phyloP scores from a whole-genome alignment of 441 rosid genomes.

The Croton setiger region DNA sequence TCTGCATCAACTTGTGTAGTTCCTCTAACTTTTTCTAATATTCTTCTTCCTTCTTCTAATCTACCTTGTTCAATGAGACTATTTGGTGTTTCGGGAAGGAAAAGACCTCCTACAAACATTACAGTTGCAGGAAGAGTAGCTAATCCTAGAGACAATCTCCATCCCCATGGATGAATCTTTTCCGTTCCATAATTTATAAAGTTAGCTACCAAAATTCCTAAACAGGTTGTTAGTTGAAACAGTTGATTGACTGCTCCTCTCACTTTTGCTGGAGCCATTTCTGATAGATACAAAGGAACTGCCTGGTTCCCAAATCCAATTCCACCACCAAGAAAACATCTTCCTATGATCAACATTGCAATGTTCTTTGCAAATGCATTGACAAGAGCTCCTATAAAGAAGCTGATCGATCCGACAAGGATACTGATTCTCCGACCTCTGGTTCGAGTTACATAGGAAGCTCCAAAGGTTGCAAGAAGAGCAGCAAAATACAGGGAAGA shows the following conservation, averaged over 20 bases:
- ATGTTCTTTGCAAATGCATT: slow-evolving; percentile 72
- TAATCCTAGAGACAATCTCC: slow-evolving; percentile 82
- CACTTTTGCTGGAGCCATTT: slow-evolving; percentile 83
- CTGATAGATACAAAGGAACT: slow-evolving; percentile 78
- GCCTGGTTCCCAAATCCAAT: slow-evolving; percentile 95
- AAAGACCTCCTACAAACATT: slow-evolving; percentile 73
- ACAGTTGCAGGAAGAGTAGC: slow-evolving; percentile 67
- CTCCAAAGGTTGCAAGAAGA: slow-evolving; percentile 66
- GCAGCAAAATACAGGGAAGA: slow-evolving; percentile 84
- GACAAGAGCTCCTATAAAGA: slow-evolving; percentile 65
- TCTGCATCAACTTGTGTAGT: slow-evolving; percentile 70
- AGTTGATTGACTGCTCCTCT: slow-evolving; percentile 80
- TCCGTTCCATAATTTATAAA: slow-evolving; percentile 61
- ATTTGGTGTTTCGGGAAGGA: slow-evolving; percentile 82
- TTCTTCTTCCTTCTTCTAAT: slow-evolving; percentile 56
- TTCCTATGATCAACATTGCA: slow-evolving; percentile 59
- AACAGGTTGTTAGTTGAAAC: slow-evolving; percentile 77
- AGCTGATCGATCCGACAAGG: slow-evolving; percentile 61
- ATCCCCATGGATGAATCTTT: slow-evolving; percentile 85
- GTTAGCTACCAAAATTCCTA: slow-evolving; percentile 70
- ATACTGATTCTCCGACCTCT: slow-evolving; percentile 68
- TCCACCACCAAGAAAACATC: slow-evolving; percentile 68
- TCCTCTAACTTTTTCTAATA: slow-evolving; percentile 69
- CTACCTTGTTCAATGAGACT: slow-evolving; percentile 83
- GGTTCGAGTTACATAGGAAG: slow-evolving; percentile 59